A percentile compares a stretch with the other conserved stretches of the same genome.
phyloP scores from a whole-genome alignment of 1,139 yeast genomes.

The Geotrichum reessii region DNA sequence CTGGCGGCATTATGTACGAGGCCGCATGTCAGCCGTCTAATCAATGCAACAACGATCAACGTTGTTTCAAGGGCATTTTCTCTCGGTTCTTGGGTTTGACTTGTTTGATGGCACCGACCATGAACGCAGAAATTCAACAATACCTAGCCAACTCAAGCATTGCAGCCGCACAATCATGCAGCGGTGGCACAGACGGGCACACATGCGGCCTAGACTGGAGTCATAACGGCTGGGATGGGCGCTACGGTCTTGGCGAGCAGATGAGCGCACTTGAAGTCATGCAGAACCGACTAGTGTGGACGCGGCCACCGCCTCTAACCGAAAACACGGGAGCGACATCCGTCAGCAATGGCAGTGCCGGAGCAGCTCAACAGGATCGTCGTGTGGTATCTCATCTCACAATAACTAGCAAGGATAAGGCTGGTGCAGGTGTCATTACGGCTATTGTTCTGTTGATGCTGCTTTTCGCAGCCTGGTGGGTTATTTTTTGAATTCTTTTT shows the following conservation, averaged over 20 bases:
- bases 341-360: conserved; percentile 33
- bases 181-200: conserved; percentile 82
- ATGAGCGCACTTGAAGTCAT: conserved; percentile 80
- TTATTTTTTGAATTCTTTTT: conserved; percentile 38
- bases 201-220: conserved; percentile 89
- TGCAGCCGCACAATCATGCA: conserved; percentile 78
- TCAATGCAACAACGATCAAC: conserved; percentile 81
- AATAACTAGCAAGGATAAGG: conserved; percentile 51
- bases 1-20: conserved; percentile 62
- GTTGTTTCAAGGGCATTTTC: conserved; percentile 81
- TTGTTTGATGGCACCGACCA: conserved; percentile 62
- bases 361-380: conserved; percentile 23
- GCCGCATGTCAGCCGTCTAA: conserved; percentile 68
- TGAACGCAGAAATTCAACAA: conserved; percentile 47
- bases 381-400: conserved; percentile 10
- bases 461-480: conserved; percentile 67
- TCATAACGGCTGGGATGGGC: conserved; percentile 62
- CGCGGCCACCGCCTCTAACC: conserved; percentile 42
- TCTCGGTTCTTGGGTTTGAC: conserved; percentile 72
- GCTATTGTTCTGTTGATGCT: conserved; percentile 60
- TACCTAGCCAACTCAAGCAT: conserved; percentile 58
- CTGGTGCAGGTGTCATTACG: conserved; percentile 85
- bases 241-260: conserved; percentile 87
- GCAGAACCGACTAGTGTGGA: conserved; percentile 45
- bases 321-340: conserved; percentile 46